Conservation (phyloP, 768 basidiomycete genomes). For the Pulveroboletus sp. region DNA sequence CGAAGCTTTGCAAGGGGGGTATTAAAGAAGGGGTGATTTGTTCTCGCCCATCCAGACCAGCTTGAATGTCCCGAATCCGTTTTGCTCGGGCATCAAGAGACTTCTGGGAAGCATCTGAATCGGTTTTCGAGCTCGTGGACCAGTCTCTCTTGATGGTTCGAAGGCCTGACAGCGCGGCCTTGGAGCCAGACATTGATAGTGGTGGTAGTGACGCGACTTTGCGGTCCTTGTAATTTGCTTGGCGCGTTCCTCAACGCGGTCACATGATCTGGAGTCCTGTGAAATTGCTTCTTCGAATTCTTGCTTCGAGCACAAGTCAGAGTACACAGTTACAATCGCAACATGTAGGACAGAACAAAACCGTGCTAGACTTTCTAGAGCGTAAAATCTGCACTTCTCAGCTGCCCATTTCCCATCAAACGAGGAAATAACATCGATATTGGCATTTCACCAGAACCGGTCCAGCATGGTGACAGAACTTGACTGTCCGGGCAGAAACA, state of each 20-base stretch:
- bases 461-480: conserved; percentile 55
- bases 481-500: conserved; percentile 79
- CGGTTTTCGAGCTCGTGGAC: conserved; percentile 43
- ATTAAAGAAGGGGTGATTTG: conserved; percentile 18
- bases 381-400: conserved; percentile 39
- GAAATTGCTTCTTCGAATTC: too few relatives aligned
- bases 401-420: conserved; percentile 54
- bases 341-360: conserved; percentile 36
- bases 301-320: too few relatives aligned
- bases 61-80: conserved; percentile 59
- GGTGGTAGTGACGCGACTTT: neutral
- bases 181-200: conserved; percentile 29
- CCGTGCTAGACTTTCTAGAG: conserved; percentile 30
- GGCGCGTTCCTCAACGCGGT: conserved; percentile 9
- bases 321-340: too few relatives aligned
- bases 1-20: conserved; percentile 9
- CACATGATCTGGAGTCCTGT: conserved; percentile 13
- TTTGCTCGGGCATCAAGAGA: conserved; percentile 25
- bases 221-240: too few relatives aligned
- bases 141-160: conserved; percentile 62
- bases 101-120: conserved; percentile 19
- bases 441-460: conserved; percentile 82
- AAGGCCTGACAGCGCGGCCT: conserved; percentile 54
- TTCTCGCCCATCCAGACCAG: conserved; percentile 47
- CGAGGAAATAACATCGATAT: conserved; percentile 49